phyloP scores from a whole-genome alignment of 345 rosid genomes.

The Sonneratia alba region DNA sequence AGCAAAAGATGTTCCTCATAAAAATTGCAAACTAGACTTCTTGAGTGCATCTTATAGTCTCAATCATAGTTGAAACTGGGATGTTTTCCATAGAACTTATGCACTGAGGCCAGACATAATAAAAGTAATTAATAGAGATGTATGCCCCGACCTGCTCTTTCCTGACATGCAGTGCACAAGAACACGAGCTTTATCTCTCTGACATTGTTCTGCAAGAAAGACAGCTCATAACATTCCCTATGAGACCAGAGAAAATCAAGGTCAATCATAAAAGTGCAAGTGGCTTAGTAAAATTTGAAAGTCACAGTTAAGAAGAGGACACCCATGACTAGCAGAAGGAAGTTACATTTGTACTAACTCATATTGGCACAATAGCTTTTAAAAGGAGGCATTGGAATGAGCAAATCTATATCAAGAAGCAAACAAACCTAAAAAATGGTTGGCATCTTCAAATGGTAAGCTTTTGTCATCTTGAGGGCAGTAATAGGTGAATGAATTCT shows the following conservation, averaged over 20 bases:
- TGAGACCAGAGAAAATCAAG: background rate
- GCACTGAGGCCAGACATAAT: background rate
- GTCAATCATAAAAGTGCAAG: background rate
- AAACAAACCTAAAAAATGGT: slow-evolving; percentile 59
- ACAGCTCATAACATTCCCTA: slow-evolving; percentile 4
- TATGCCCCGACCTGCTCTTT: slow-evolving; percentile 54
- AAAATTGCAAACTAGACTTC: background rate
- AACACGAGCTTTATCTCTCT: slow-evolving; percentile 86
- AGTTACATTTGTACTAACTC: background rate
- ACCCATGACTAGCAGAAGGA: background rate
- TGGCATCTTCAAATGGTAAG: slow-evolving; percentile 83
- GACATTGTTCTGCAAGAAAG: slow-evolving; percentile 71
- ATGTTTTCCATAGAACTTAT: background rate
- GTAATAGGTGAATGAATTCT: slow-evolving; percentile 87
- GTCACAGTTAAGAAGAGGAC: background rate
- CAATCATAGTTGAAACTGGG: background rate
- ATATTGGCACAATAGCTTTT: background rate
- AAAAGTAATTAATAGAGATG: background rate
- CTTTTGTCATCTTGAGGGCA: slow-evolving; percentile 68
- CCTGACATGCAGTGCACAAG: slow-evolving; percentile 99
- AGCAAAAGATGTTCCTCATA: background rate
- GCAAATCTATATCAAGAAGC: background rate
- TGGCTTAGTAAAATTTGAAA: background rate
- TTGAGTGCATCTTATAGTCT: background rate
- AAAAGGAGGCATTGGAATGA: background rate